A percentile compares a stretch with the other conserved stretches of the same genome.
Conservation (phyloP, 2,329 filamentous ascomycete genomes). For the Trichophyton benhamiae region DNA sequence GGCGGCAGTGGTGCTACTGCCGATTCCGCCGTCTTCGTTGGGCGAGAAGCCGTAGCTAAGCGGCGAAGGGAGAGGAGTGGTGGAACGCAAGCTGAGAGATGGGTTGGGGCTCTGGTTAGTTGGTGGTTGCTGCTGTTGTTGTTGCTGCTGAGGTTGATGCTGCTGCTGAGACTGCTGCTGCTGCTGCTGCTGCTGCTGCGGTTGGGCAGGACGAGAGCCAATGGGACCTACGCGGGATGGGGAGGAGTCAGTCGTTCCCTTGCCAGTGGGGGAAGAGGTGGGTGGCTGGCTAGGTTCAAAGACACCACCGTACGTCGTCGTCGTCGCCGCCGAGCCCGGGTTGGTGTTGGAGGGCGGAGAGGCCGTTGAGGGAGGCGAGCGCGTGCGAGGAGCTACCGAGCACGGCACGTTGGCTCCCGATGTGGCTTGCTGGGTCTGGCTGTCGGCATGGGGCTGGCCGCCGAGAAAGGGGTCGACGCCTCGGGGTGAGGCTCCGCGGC, state of each 20-base stretch:
- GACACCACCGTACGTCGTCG: slow-evolving; percentile 37
- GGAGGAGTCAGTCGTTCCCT: slow-evolving; percentile 54
- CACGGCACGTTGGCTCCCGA: slow-evolving; percentile 29
- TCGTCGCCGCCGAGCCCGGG: slow-evolving; percentile 28
- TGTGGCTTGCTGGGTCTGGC: slow-evolving; percentile 37
- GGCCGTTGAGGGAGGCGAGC: slow-evolving; percentile 61
- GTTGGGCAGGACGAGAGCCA: slow-evolving; percentile 59
- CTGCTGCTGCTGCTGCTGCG: background rate
- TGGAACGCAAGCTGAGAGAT: slow-evolving; percentile 65
- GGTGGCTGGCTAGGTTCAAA: slow-evolving; percentile 45
- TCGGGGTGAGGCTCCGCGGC: slow-evolving; percentile 67
- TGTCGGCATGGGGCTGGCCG: slow-evolving; percentile 33
- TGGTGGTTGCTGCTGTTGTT: slow-evolving; percentile 11
- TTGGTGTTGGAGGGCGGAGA: slow-evolving; percentile 53
- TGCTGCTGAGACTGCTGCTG: slow-evolving; percentile 38
- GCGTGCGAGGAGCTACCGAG: slow-evolving; percentile 37
- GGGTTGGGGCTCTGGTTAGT: slow-evolving; percentile 38
- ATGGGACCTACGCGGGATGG: slow-evolving; percentile 78
- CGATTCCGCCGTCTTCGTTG: slow-evolving; percentile 30
- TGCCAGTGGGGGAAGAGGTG: slow-evolving; percentile 76
- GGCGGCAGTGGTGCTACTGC: too few species aligned
- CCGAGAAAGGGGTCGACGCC: slow-evolving; percentile 57
- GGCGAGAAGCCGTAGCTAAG: slow-evolving; percentile 59
- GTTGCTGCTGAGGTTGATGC: background rate
- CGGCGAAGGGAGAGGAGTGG: slow-evolving; percentile 83